Conservation (phyloP, 331 rosid genomes). For the Pyrus hybrid region DNA sequence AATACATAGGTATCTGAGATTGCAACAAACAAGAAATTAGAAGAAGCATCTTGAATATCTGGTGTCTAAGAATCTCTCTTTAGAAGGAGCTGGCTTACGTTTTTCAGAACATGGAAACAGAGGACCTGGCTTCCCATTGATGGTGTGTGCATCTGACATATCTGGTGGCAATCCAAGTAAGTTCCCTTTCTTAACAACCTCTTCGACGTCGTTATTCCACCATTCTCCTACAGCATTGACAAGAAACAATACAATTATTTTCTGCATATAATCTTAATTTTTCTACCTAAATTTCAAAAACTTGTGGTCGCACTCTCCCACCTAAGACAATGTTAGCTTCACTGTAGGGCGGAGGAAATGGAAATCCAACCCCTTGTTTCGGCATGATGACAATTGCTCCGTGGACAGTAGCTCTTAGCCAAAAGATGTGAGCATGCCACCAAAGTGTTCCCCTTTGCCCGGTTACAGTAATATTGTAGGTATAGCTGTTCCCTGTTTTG, state of each 20-base stretch:
- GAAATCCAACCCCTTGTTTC: conserved; percentile 17
- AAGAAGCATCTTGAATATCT: no score
- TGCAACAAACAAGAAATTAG: not conserved
- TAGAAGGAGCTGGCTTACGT: conserved; percentile 3
- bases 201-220: conserved; percentile 28
- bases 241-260: no score
- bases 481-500: conserved; percentile 17
- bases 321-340: conserved; percentile 14
- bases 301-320: no score
- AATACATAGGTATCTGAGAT: conserved; percentile 19
- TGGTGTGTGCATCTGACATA: conserved; percentile 29
- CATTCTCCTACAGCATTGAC: conserved; percentile 15
- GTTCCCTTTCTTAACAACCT: conserved; percentile 22
- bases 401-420: conserved; percentile 33
- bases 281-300: no score
- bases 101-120: conserved; percentile 29
- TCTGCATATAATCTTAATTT: no score
- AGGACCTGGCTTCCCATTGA: conserved; percentile 36
- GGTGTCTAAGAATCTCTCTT: no score
- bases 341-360: conserved; percentile 24
- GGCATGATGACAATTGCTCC: conserved; percentile 31
- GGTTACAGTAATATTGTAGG: conserved; percentile 16
- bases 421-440: conserved; percentile 40
- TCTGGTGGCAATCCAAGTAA: conserved; percentile 24
- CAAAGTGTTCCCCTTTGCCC: conserved; percentile 37